phyloP scores from a whole-genome alignment of 768 basidiomycete species.

The Ephemerocybe angulata region DNA sequence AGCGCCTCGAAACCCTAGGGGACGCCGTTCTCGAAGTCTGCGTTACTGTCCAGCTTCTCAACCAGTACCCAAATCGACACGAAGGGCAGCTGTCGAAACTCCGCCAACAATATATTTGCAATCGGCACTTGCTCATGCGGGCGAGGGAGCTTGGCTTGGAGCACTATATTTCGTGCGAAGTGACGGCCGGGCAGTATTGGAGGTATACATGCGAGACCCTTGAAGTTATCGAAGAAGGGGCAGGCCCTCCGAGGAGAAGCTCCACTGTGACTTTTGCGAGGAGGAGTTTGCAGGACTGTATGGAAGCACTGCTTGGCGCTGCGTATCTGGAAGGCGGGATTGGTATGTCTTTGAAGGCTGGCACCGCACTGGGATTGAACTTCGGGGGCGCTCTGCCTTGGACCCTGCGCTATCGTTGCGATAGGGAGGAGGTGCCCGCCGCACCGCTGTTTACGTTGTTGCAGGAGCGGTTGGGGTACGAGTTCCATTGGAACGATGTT shows the following conservation, averaged over 20 bases:
- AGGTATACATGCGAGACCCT: slow-evolving; percentile 39
- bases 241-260: slow-evolving; percentile 21
- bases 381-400: slow-evolving; percentile 74
- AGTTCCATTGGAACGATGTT: slow-evolving; percentile 58
- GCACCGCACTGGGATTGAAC: slow-evolving; percentile 60
- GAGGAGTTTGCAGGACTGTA: slow-evolving; percentile 79
- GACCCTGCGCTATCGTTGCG: slow-evolving; percentile 50
- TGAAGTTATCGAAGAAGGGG: slow-evolving; percentile 24
- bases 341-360: slow-evolving; percentile 59
- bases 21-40: slow-evolving; percentile 79
- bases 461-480: slow-evolving; percentile 66
- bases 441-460: slow-evolving; percentile 50
- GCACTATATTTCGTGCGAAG: slow-evolving; percentile 59
- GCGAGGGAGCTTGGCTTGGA: slow-evolving; percentile 65
- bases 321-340: slow-evolving; percentile 73
- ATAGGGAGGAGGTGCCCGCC: slow-evolving; percentile 28
- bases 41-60: slow-evolving; percentile 72
- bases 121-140: slow-evolving; percentile 63
- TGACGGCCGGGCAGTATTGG: slow-evolving; percentile 54
- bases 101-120: slow-evolving; percentile 63
- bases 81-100: slow-evolving; percentile 78
- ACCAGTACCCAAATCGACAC: slow-evolving; percentile 70
- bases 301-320: slow-evolving; percentile 83
- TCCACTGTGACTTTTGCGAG: slow-evolving; percentile 54
- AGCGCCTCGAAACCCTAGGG: slow-evolving; percentile 83